Percentiles rank a stretch among this genome's conserved stretches.
Conservation (phyloP, 2,329 filamentous ascomycete species). For the Xylariales sp. region DNA sequence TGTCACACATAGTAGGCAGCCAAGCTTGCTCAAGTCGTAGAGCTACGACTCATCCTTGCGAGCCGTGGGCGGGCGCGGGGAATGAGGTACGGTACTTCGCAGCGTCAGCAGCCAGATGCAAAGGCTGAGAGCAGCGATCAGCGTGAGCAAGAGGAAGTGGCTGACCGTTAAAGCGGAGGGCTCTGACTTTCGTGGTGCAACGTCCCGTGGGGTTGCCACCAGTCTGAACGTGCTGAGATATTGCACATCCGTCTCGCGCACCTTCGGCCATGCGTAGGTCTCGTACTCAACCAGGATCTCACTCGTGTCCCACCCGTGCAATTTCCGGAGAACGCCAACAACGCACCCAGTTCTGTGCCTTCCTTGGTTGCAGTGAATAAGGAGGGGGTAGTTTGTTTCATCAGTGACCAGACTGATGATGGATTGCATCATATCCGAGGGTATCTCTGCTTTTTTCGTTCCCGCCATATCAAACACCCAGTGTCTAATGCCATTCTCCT, state of each 20-base stretch:
- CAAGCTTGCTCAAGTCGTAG: neutral
- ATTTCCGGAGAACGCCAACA: slow-evolving; percentile 72
- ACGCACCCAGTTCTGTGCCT: slow-evolving; percentile 91
- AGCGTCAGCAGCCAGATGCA: slow-evolving; percentile 30
- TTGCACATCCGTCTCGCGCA: slow-evolving; percentile 54
- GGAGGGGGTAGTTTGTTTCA: slow-evolving; percentile 68
- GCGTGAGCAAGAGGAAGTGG: slow-evolving; percentile 35
- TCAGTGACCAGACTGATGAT: slow-evolving; percentile 72
- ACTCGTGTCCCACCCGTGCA: slow-evolving; percentile 61
- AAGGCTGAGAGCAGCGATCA: slow-evolving; percentile 17
- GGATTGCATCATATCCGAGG: slow-evolving; percentile 60
- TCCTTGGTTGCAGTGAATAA: slow-evolving; percentile 92
- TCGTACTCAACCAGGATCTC: slow-evolving; percentile 70
- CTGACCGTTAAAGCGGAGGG: slow-evolving; percentile 20
- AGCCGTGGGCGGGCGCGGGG: neutral
- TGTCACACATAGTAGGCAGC: too few relatives aligned
- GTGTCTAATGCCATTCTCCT: slow-evolving; percentile 64
- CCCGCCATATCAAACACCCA: slow-evolving; percentile 73
- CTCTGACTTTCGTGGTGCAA: slow-evolving; percentile 23
- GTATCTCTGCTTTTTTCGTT: slow-evolving; percentile 79
- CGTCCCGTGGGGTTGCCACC: slow-evolving; percentile 29
- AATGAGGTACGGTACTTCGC: neutral
- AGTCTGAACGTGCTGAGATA: slow-evolving; percentile 51
- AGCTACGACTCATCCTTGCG: neutral
- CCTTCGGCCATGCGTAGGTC: slow-evolving; percentile 57